phyloP scores from a whole-genome alignment of 2,329 filamentous ascomycete genomes.

The Arthrobotrys entomopaga region DNA sequence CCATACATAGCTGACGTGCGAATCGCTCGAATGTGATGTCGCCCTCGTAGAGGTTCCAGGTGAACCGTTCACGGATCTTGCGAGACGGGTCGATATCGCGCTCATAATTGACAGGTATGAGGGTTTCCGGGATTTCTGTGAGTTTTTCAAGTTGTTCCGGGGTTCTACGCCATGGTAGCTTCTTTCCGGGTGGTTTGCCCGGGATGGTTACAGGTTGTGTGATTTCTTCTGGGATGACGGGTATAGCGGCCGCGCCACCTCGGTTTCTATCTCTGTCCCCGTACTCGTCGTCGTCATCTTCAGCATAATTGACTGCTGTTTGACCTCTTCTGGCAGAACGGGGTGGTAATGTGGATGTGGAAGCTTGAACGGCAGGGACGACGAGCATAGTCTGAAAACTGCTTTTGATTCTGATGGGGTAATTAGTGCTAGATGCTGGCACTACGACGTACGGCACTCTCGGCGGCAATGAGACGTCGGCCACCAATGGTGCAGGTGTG shows the following conservation, averaged over 20 bases:
- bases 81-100: constrained; percentile 80
- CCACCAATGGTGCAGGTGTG: background rate
- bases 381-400: constrained; percentile 57
- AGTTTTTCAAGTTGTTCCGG: constrained; percentile 72
- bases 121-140: constrained; percentile 82
- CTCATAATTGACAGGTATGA: constrained; percentile 96
- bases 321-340: constrained; percentile 88
- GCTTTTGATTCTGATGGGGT: constrained; percentile 56
- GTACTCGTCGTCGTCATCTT: constrained; percentile 88
- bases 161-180: constrained; percentile 62
- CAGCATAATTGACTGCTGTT: constrained; percentile 95
- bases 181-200: constrained; percentile 51
- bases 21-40: constrained; percentile 95
- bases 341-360: constrained; percentile 55
- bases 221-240: constrained; percentile 54
- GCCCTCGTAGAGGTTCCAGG: constrained; percentile 97
- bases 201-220: constrained; percentile 55
- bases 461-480: background rate
- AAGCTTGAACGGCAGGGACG: constrained; percentile 55
- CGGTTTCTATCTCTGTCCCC: constrained; percentile 62
- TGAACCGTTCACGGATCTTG: constrained; percentile 90
- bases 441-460: background rate
- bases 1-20: constrained; percentile 87
- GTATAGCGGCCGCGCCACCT: constrained; percentile 32
- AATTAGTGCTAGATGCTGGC: constrained; percentile 57